phyloP scores from a whole-genome alignment of 805 yeast species.

The Middelhovenomyces tepae region DNA sequence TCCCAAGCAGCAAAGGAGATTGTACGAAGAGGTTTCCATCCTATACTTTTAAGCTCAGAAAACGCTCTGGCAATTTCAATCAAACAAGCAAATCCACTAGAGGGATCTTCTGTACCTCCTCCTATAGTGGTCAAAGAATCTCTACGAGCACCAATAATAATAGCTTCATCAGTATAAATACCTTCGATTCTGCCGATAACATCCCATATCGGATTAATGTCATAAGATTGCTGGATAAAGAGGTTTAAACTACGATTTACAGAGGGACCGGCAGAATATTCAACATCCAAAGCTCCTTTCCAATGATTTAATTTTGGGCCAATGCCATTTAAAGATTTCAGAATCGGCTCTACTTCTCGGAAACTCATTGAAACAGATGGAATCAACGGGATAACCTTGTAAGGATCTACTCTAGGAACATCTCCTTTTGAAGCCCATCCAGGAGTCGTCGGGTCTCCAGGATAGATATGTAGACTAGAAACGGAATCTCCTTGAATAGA shows the following conservation, averaged over 20 bases:
- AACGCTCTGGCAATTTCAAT: constrained; percentile 57
- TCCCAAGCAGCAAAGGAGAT: constrained; percentile 73
- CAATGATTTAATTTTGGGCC: constrained; percentile 41
- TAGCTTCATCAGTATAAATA: constrained; percentile 39
- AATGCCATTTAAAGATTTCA: constrained; percentile 47
- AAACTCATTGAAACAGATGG: constrained; percentile 66
- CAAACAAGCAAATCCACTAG: constrained; percentile 59
- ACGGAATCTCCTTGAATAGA: constrained; percentile 72
- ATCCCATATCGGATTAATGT: constrained; percentile 52
- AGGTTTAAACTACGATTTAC: constrained; percentile 38
- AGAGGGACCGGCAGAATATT: constrained; percentile 47
- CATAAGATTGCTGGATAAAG: constrained; percentile 52
- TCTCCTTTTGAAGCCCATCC: constrained; percentile 50
- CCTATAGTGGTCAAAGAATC: constrained; percentile 80
- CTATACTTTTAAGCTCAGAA: constrained; percentile 39
- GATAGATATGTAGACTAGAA: constrained; percentile 47
- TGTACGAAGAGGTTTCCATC: constrained; percentile 69
- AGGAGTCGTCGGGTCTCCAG: constrained; percentile 78
- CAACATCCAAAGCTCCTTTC: constrained; percentile 37
- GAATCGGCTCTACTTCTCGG: constrained; percentile 53
- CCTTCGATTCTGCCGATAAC: constrained; percentile 58
- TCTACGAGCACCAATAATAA: constrained; percentile 66
- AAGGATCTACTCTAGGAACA: constrained; percentile 42
- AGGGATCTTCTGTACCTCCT: constrained; percentile 75
- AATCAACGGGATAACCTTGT: constrained; percentile 46